Percentiles rank a stretch among this genome's conserved stretches.
Evolutionary conservation across 257 asterid species (phyloP).

Genomic region (Thymus quinquecostatus): DNA sequence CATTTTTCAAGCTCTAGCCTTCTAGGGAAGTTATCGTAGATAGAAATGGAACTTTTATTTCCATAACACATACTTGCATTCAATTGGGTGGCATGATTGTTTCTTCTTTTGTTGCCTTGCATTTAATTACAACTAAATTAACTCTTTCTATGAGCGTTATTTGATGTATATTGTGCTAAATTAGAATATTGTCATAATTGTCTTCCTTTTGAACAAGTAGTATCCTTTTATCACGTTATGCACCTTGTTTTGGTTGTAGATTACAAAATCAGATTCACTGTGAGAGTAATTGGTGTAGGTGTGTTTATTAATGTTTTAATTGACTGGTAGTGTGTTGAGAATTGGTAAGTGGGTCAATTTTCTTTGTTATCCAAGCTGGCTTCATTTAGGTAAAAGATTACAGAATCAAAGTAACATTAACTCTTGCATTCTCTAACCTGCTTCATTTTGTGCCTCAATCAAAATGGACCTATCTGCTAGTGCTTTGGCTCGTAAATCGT

Average conservation of each 20-base stretch:
- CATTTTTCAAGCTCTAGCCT: not conserved
- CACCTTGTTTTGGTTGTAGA: too few species aligned
- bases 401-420: not conserved
- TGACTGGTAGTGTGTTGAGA: not conserved
- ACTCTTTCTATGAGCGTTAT: not conserved
- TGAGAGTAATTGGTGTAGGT: not conserved
- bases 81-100: not conserved
- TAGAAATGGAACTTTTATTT: not conserved
- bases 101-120: conserved; percentile 12
- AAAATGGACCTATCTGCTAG: not conserved
- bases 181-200: not conserved
- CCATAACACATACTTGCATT: not conserved
- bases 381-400: conserved; percentile 14
- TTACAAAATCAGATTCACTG: too few species aligned
- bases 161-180: not conserved
- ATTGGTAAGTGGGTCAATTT: not conserved
- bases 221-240: not conserved
- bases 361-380: conserved; percentile 7
- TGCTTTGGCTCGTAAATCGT: conserved; percentile 2
- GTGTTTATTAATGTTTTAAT: not conserved
- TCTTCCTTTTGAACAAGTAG: not conserved
- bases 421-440: not conserved
- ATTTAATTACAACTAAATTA: not conserved
- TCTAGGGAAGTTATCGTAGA: not conserved
- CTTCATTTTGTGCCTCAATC: conserved; percentile 14